Base-by-base conservation (phyloP, 352 stramenopile species). In the Globisporangium spiculum region DNA sequence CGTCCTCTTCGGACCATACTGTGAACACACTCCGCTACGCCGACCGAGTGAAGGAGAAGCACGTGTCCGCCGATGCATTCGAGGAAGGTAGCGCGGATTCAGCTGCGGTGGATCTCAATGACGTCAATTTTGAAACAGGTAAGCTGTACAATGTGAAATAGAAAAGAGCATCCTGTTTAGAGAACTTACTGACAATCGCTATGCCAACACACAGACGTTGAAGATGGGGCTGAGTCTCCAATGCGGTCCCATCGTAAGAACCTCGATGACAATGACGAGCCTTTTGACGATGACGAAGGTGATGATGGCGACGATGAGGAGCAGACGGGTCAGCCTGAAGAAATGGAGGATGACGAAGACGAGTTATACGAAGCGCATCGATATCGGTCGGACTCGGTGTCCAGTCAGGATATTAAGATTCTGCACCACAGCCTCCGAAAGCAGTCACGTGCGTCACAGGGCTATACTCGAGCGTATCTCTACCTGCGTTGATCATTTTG, bases 1-100 rank as follows among this genome's bases (percentile, higher is more conserved):
- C 92, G 0, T 98, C 90, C 4, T 95, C 92, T 2, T 89, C 95
- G 1, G 97, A 99, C 57, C 97, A 99, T 76, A 98, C 97, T 4
- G 72, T 99, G 26, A 99, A 99, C 74, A 99, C 97, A 2, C 83
- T 99, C 5, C 84, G 97, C 5, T 99, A 99, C 73, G 97, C 97
- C 2, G 96, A 99, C 77, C 89, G 96, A 16, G 95, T 99, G 30
- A 99, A 99, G 74, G 95, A 98, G 60, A 98, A 98, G 72, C 91
- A 76, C 52, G 88, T 94, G 20, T 87, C 85, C 24, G 82, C 84
- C 0, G 78, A 94, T 72, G 84, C 72, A 1, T 90, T 90, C 66
- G 82, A 85, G 32, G 84, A 91, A 16, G 50, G 64, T 6, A 71
- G 61, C 66, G 63, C 48, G 0, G 72, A 75, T 4, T 72, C 71